A percentile compares a stretch with the other conserved stretches of the same genome.
phyloP scores from a whole-genome alignment of 2,329 filamentous ascomycete species.

The Dothiorella sarmentorum region DNA sequence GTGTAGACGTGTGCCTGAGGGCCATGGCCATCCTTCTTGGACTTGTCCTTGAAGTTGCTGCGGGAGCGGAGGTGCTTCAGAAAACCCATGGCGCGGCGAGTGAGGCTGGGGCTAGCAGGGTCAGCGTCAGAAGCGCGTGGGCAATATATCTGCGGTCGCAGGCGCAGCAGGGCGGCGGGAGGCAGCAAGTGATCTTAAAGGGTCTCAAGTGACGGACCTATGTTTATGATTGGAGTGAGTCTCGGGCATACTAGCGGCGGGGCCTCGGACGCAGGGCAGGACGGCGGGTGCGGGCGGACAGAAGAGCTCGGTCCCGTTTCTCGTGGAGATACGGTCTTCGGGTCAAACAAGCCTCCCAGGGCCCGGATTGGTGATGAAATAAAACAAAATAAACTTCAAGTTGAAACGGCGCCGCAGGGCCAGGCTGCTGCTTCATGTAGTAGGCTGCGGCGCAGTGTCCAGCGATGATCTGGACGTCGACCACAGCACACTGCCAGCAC shows the following conservation, averaged over 20 bases:
- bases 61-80: constrained; percentile 49
- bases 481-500: neutral
- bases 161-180: constrained; percentile 3
- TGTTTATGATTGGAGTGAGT: neutral
- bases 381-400: constrained; percentile 5
- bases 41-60: constrained; percentile 30
- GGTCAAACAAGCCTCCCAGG: neutral
- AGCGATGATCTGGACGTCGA: neutral
- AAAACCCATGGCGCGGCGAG: constrained; percentile 44
- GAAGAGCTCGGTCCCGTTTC: neutral
- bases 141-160: constrained; percentile 19
- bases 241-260: too few relatives aligned
- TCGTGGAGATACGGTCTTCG: neutral
- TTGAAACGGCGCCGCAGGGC: constrained; percentile 8
- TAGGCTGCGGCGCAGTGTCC: neutral
- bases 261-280: too few relatives aligned
- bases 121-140: neutral
- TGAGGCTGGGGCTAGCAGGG: constrained; percentile 9
- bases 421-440: constrained; percentile 11
- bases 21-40: constrained; percentile 23
- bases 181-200: neutral
- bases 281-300: neutral
- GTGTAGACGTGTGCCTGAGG: constrained; percentile 24
- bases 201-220: neutral
- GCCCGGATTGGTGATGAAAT: constrained; percentile 1